These are phyloP conservation scores for Sordaria brevicollis DNA, from an alignment of 495 filamentous ascomycete species.

Conservation along the genomic window DNA sequence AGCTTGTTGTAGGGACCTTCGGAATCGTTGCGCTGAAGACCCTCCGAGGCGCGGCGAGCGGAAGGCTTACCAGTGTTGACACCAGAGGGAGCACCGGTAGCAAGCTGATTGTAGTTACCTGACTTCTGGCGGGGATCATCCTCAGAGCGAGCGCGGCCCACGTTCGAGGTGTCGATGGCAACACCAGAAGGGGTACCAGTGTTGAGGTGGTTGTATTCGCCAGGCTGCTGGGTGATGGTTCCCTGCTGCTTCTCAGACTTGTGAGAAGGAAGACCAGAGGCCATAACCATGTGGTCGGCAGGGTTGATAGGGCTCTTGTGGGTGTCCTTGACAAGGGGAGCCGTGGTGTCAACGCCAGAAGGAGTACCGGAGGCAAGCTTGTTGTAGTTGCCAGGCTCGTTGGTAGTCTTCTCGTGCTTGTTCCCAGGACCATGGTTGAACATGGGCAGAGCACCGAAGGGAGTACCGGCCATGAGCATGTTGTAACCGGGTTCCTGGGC, in stretches of 20 bases:
- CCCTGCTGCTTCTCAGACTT: not conserved
- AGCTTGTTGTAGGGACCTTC: slow-evolving; percentile 10
- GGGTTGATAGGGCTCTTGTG: not conserved
- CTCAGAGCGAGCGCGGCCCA: not conserved
- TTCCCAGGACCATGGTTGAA: not conserved
- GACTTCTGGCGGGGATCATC: not conserved
- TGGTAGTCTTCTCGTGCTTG: not conserved
- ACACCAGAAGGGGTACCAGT: slow-evolving; percentile 24
- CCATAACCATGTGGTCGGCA: not conserved
- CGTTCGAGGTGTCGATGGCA: slow-evolving; percentile 1
- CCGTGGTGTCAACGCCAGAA: slow-evolving; percentile 9
- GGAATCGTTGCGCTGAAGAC: not conserved
- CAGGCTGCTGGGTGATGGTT: not conserved
- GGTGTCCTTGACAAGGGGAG: not conserved
- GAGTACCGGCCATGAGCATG: not conserved
- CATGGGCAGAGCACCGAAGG: not conserved
- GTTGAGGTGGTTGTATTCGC: slow-evolving; percentile 18
- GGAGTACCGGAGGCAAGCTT: slow-evolving; percentile 11
- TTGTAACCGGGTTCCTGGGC: not conserved
- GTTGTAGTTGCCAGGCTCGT: slow-evolving; percentile 12
- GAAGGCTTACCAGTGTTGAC: not conserved
- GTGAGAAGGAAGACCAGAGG: not conserved
- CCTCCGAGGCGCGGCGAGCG: not conserved
- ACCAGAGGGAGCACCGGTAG: not conserved
- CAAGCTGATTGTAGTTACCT: not conserved